Evolutionary conservation across 345 rosid genomes (phyloP).

Genomic region (Firmiana major): DNA sequence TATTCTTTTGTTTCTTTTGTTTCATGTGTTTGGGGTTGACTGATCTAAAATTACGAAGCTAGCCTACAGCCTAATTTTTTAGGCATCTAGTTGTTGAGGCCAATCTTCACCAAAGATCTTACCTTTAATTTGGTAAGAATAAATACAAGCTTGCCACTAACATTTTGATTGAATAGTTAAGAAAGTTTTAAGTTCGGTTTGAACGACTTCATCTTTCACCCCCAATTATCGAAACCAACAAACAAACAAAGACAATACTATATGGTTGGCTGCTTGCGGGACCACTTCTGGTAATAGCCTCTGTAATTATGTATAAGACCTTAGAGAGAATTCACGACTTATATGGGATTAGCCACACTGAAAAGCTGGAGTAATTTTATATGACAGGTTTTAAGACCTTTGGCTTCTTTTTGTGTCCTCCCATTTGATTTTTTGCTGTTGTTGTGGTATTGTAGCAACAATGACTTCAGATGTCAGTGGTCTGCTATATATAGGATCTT

Average conservation of each 20-base stretch:
- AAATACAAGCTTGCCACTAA: too few relatives aligned
- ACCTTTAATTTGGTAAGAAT: too few relatives aligned
- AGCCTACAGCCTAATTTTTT: background rate
- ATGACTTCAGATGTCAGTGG: background rate
- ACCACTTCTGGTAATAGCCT: too few relatives aligned
- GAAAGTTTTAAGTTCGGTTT: too few relatives aligned
- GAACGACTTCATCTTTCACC: too few relatives aligned
- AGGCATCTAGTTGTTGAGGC: background rate
- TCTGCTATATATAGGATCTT: conserved; percentile 12
- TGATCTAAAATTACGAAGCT: background rate
- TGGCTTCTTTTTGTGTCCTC: background rate
- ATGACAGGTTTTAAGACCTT: background rate
- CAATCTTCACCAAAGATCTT: background rate
- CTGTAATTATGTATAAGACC: too few relatives aligned
- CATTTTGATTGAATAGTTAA: too few relatives aligned
- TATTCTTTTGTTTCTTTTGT: background rate
- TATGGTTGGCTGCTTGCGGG: too few relatives aligned
- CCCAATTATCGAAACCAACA: too few relatives aligned
- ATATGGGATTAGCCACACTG: background rate
- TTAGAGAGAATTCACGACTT: background rate
- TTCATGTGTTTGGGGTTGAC: background rate
- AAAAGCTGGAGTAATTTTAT: background rate
- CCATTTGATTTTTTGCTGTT: background rate
- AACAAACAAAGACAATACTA: too few relatives aligned
- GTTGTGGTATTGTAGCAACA: background rate